Base-by-base conservation (phyloP, 2,329 filamentous ascomycete genomes). In the Trichoderma citrinoviride region DNA sequence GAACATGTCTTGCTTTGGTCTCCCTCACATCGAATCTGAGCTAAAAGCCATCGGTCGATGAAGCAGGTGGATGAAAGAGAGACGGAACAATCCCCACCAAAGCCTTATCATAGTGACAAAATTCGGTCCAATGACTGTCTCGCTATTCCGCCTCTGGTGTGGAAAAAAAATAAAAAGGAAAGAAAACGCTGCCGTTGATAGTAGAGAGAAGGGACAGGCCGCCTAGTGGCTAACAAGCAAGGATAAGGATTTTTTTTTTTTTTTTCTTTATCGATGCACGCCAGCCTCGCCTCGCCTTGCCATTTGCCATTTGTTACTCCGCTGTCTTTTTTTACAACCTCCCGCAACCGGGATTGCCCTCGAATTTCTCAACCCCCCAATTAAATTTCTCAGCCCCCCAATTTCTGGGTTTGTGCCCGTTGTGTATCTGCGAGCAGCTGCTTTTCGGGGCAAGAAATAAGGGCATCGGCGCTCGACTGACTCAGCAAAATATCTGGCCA, bases 401-500 rank as follows among this genome's bases (percentile, higher is more conserved):
- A 47, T 58, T 25, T 47, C 67, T 37, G 33, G 33, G 3, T 37
- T 33, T 71, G 71, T 76, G 74, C 68, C 67, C 65, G 56, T 77
- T 79, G 77, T 79, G 77, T 78, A 79, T 79, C 77, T 70, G 68
- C 40, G 65, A 65, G 68, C 70, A 70, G 69, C 73, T 71, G 71
- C 74, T 70, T 72, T 74, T 72, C 73, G 76, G 76, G 76, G 76
- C 76, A 77, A 70, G 74, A 75, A 76, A 76, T 77, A 76, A 78
- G 75, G 76, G 76, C 76, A 77, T 68, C 69, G 67, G 71, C 61
- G 52, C 63, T 63, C 65, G 71, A 70, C 76, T 78, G 72, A 77
- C 71, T 77, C 76, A 77, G 77, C 78, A 79, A 77, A 78, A 75
- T 78, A 78, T 78, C 75, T 77, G 46, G 70, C 70, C 74, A 71